phyloP scores from a whole-genome alignment of 164 flowering plant genomes.

The Aristolochia californica region DNA sequence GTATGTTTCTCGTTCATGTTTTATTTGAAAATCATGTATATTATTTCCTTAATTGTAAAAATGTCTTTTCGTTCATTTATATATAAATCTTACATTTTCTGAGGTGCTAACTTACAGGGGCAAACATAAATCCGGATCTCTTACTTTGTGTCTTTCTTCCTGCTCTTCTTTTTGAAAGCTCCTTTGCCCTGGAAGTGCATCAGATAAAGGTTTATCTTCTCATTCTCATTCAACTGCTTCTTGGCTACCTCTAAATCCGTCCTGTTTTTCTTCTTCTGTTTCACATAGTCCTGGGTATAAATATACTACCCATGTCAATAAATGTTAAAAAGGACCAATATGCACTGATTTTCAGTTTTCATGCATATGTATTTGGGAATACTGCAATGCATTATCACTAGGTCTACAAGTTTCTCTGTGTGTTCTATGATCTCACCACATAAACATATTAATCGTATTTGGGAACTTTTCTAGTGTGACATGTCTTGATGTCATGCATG shows the following conservation, averaged over 20 bases:
- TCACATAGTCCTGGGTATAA: not conserved
- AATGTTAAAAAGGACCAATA: no score
- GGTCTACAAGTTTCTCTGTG: not conserved
- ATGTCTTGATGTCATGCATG: not conserved
- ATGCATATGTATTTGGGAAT: no score
- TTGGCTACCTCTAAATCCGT: no score
- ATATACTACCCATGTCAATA: no score
- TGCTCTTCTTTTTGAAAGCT: conserved; percentile 92
- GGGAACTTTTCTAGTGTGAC: not conserved
- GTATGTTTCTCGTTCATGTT: conserved; percentile 36
- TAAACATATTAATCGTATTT: no score
- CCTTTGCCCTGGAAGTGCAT: conserved; percentile 94
- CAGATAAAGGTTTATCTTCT: conserved; percentile 71
- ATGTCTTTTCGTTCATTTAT: not conserved
- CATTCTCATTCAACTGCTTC: not conserved
- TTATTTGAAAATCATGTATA: not conserved
- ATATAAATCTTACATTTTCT: not conserved
- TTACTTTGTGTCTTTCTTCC: conserved; percentile 91
- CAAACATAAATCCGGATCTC: conserved; percentile 75
- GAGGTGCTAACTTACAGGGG: conserved; percentile 47
- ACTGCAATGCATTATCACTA: no score
- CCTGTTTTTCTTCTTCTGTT: not conserved
- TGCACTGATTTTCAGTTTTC: no score
- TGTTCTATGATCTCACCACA: not conserved
- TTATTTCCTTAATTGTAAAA: not conserved